These are phyloP conservation scores for Solanum pennellii DNA, from an alignment of 257 asterid genomes.

Conservation along the genomic window DNA sequence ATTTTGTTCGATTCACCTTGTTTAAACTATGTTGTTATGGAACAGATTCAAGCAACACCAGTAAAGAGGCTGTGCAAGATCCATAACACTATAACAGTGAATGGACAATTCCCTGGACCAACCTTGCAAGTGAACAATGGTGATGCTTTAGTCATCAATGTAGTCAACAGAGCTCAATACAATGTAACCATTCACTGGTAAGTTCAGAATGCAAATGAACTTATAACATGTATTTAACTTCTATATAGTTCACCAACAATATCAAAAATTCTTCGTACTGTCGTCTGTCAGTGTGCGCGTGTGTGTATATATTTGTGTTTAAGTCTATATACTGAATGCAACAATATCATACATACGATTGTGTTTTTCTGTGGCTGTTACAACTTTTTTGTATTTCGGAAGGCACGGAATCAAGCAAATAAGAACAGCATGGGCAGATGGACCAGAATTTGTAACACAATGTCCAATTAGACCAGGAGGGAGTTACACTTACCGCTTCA, in stretches of 20 bases:
- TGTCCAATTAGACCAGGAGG: conserved; percentile 77
- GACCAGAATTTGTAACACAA: conserved; percentile 79
- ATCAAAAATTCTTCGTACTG: neutral
- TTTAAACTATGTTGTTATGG: neutral
- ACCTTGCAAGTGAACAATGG: conserved; percentile 68
- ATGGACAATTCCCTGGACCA: conserved; percentile 82
- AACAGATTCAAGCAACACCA: conserved; percentile 64
- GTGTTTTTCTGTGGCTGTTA: neutral
- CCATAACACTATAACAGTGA: conserved; percentile 53
- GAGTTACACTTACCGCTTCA: conserved; percentile 68
- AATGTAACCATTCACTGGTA: conserved; percentile 85
- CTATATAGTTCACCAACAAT: neutral
- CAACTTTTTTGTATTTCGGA: neutral
- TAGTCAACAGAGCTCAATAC: conserved; percentile 57
- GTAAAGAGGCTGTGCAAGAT: conserved; percentile 95
- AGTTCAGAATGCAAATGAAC: neutral
- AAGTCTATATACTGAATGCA: neutral
- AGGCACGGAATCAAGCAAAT: conserved; percentile 88
- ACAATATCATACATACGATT: neutral
- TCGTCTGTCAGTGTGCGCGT: neutral
- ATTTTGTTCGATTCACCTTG: too few species aligned
- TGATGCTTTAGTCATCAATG: conserved; percentile 69
- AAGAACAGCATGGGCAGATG: conserved; percentile 81
- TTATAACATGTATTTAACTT: neutral
- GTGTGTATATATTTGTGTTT: neutral